Percentiles rank a stretch among this genome's conserved stretches.
Evolutionary conservation across 2,329 filamentous ascomycete species (phyloP).

Genomic region (Conoideocrella luteorostrata): DNA sequence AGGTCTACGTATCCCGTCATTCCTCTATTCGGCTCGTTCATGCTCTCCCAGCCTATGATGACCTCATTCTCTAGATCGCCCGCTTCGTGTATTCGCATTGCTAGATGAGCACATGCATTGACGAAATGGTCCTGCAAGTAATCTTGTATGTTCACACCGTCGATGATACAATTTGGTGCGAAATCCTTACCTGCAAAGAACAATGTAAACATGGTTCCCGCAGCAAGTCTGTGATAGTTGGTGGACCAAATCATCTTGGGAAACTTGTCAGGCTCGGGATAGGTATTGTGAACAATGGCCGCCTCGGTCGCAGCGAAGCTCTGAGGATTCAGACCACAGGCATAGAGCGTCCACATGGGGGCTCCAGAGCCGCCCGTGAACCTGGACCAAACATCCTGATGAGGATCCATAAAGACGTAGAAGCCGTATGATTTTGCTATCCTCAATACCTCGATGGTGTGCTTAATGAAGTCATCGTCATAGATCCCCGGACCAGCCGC

Average conservation of each 20-base stretch:
- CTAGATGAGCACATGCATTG: conserved; percentile 71
- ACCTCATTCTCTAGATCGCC: conserved; percentile 81
- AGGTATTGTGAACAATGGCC: conserved; percentile 91
- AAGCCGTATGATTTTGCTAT: conserved; percentile 87
- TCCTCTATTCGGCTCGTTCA: conserved; percentile 92
- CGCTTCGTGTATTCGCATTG: conserved; percentile 78
- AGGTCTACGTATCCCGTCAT: conserved; percentile 79
- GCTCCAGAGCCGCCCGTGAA: conserved; percentile 92
- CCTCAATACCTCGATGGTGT: conserved; percentile 79
- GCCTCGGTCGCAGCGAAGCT: conserved; percentile 83
- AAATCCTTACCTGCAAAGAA: conserved; percentile 91
- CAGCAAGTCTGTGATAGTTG: conserved; percentile 84
- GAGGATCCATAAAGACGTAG: conserved; percentile 97
- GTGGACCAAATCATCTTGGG: conserved; percentile 99
- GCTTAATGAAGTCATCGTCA: conserved; percentile 87
- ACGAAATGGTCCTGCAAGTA: conserved; percentile 87
- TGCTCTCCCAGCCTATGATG: conserved; percentile 90
- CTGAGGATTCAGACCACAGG: conserved; percentile 81
- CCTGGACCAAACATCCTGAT: conserved; percentile 97
- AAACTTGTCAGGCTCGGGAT: conserved; percentile 74
- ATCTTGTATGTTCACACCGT: conserved; percentile 93
- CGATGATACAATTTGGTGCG: conserved; percentile 90
- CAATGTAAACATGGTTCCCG: conserved; percentile 85
- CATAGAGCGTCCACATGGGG: conserved; percentile 96
- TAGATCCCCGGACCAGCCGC: conserved; percentile 84